Evolutionary conservation across 768 basidiomycete species (phyloP).

Genomic region (Filobasidium floriforme): DNA sequence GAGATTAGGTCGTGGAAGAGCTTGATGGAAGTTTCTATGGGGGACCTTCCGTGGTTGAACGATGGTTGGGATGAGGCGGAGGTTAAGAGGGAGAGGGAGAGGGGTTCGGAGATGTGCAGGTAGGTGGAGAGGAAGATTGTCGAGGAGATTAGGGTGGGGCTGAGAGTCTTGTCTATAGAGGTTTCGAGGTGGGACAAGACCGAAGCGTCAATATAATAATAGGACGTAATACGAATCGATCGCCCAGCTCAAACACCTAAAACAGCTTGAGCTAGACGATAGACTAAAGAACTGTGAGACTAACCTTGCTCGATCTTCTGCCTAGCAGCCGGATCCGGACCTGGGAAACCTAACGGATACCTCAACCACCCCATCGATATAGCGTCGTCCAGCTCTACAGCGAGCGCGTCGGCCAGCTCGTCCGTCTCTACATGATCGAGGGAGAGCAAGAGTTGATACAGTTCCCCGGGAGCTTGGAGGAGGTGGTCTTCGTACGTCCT

Average conservation of each 20-base stretch:
- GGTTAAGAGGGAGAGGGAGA: conserved; percentile 6
- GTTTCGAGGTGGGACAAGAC: neutral
- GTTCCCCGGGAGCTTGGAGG: neutral
- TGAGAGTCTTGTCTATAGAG: neutral
- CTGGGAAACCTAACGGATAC: conserved; percentile 10
- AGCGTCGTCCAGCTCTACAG: conserved; percentile 8
- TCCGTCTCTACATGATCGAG: neutral
- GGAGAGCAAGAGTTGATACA: neutral
- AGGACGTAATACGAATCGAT: too few relatives aligned
- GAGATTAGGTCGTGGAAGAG: conserved; percentile 16
- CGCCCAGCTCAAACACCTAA: too few relatives aligned
- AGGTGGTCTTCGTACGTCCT: neutral
- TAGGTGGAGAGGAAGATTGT: conserved; percentile 18
- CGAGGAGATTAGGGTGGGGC: neutral
- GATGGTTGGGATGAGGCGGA: conserved; percentile 7
- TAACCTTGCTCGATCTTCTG: conserved; percentile 10
- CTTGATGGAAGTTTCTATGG: conserved; percentile 19
- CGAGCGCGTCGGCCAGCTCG: conserved; percentile 14
- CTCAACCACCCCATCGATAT: conserved; percentile 12
- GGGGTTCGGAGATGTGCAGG: conserved; percentile 21
- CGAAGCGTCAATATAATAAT: too few relatives aligned
- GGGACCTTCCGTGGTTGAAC: conserved; percentile 1
- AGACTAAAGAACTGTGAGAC: conserved; percentile 4
- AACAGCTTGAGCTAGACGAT: too few relatives aligned
- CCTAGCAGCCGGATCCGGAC: conserved; percentile 7